Evolutionary conservation across 148 eudicot genomes (phyloP).

Genomic region (Salicornia ramosissima): DNA sequence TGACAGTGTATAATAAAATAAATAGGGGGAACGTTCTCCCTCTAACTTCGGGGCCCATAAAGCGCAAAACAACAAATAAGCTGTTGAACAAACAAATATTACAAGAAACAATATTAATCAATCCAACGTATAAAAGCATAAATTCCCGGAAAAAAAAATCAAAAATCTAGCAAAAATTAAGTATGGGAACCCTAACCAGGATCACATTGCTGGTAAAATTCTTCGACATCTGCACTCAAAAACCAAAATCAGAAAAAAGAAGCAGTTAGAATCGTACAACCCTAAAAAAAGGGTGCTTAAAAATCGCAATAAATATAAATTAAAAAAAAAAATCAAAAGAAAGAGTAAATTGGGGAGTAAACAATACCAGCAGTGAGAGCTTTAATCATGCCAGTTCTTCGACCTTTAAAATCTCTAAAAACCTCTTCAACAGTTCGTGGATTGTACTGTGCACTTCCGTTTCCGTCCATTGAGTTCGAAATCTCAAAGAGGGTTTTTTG

Average conservation of each 20-base stretch:
- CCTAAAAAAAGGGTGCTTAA: neutral
- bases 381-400: constrained; percentile 41
- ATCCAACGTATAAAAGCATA: too few relatives aligned
- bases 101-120: too few relatives aligned
- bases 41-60: too few relatives aligned
- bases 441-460: constrained; percentile 22
- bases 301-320: neutral
- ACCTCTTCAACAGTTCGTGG: constrained; percentile 48
- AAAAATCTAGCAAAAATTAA: neutral
- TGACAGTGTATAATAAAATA: too few relatives aligned
- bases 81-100: too few relatives aligned
- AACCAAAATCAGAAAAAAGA: neutral
- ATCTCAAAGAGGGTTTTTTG: neutral
- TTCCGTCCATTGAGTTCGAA: constrained; percentile 2
- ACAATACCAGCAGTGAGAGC: constrained; percentile 44
- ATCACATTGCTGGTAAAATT: constrained; percentile 49
- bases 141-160: too few relatives aligned
- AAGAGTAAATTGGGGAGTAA: too few relatives aligned
- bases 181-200: constrained; percentile 34
- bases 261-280: neutral
- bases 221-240: constrained; percentile 38
- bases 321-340: neutral
- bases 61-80: too few relatives aligned
- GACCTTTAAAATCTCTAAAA: constrained; percentile 41
- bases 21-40: too few relatives aligned